These are phyloP conservation scores for Hymenochaete sp. DNA, from an alignment of 1,284 basidiomycete genomes.

Conservation along the genomic window DNA sequence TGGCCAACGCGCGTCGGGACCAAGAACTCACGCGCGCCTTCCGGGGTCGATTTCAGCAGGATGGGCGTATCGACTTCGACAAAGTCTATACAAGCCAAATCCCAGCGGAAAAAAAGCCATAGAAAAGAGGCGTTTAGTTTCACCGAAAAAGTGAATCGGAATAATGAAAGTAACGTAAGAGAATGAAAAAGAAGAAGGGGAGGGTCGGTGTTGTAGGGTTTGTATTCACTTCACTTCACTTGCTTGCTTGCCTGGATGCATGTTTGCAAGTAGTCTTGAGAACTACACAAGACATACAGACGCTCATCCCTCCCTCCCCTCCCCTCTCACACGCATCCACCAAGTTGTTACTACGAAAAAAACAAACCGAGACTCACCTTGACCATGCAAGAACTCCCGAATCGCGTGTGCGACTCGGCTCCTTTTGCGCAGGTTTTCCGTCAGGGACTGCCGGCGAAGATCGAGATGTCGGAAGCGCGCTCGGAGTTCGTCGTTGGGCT, in stretches of 20 bases:
- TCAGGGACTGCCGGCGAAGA: conserved; percentile 64
- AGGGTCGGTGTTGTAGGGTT: too few species aligned
- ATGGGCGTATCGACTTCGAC: conserved; percentile 91
- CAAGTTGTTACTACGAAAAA: too few species aligned
- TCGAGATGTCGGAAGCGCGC: conserved; percentile 84
- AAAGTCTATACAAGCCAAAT: conserved; percentile 47
- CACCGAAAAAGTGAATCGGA: too few species aligned
- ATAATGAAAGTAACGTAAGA: too few species aligned
- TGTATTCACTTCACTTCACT: too few species aligned
- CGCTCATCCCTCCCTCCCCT: too few species aligned
- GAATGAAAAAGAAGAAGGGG: too few species aligned
- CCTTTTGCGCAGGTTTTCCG: conserved; percentile 72
- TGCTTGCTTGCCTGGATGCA: too few species aligned
- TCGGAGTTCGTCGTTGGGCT: conserved; percentile 83
- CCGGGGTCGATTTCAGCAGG: conserved; percentile 87
- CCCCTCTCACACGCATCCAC: too few species aligned
- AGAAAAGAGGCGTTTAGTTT: too few species aligned
- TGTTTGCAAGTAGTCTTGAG: too few species aligned
- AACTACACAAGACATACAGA: too few species aligned
- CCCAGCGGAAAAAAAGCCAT: conserved; percentile 7
- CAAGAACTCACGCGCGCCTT: conserved; percentile 91
- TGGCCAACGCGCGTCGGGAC: conserved; percentile 68
- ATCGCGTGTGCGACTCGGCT: conserved; percentile 74
- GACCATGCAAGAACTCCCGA: conserved; percentile 64
- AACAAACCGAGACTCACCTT: conserved; percentile 58